phyloP scores from a whole-genome alignment of 2,329 filamentous ascomycete genomes.

The Xylaria digitata region DNA sequence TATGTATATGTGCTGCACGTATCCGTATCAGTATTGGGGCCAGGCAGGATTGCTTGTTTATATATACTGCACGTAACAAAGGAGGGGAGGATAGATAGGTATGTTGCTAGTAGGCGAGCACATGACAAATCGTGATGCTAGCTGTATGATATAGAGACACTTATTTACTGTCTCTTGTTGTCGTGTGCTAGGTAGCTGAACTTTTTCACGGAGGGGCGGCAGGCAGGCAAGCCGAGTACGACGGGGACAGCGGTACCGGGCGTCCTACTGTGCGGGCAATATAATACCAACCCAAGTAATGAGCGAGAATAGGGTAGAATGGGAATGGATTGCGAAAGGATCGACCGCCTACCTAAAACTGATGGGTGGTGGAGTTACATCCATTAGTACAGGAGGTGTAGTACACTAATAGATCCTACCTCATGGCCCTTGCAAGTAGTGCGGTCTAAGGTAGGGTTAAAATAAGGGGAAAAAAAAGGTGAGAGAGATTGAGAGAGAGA shows the following conservation, averaged over 20 bases:
- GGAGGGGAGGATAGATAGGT: neutral
- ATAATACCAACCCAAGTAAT: neutral
- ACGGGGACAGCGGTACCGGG: slow-evolving; percentile 29
- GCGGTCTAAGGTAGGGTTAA: neutral
- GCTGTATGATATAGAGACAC: neutral
- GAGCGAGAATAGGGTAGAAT: neutral
- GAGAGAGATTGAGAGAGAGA: neutral
- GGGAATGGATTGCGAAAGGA: neutral
- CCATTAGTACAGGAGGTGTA: neutral
- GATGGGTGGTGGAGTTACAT: slow-evolving; percentile 15
- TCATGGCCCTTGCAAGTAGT: neutral
- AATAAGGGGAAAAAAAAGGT: too few relatives aligned
- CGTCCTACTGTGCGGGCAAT: neutral
- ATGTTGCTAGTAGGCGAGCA: neutral
- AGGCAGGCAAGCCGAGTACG: slow-evolving; percentile 33
- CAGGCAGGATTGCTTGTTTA: neutral
- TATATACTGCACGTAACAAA: slow-evolving; percentile 14
- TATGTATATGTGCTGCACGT: slow-evolving; percentile 16
- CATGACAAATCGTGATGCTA: slow-evolving; percentile 30
- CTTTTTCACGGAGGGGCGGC: neutral
- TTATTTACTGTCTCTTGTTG: neutral
- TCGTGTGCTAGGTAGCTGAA: slow-evolving; percentile 15
- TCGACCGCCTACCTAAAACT: neutral
- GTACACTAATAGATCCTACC: too few relatives aligned
- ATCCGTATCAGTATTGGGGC: slow-evolving; percentile 5